phyloP scores from a whole-genome alignment of 1,284 basidiomycete genomes.

The Sutorius eximius region DNA sequence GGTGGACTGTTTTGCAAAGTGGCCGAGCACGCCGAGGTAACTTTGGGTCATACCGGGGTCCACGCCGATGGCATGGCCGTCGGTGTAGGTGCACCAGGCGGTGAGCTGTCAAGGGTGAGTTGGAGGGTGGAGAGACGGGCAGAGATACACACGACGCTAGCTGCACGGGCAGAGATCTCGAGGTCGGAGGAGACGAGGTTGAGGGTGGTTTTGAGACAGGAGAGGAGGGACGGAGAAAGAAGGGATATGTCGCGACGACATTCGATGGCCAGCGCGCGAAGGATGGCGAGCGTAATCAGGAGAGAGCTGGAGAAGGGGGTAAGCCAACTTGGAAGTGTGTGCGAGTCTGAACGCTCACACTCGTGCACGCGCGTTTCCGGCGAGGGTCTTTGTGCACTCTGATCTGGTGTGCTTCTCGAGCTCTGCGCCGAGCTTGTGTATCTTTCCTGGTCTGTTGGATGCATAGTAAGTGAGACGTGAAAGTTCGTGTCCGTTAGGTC shows the following conservation, averaged over 20 bases:
- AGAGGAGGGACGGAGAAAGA: slow-evolving; percentile 77
- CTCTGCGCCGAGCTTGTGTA: slow-evolving; percentile 82
- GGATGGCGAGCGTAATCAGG: slow-evolving; percentile 84
- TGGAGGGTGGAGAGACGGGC: neutral
- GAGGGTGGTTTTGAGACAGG: slow-evolving; percentile 71
- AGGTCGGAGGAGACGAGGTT: slow-evolving; percentile 68
- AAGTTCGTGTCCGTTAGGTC: slow-evolving; percentile 87
- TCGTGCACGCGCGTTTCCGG: slow-evolving; percentile 74
- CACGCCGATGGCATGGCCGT: slow-evolving; percentile 78
- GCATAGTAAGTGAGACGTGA: slow-evolving; percentile 93
- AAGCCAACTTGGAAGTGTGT: neutral
- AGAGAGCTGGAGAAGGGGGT: slow-evolving; percentile 57
- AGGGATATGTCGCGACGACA: slow-evolving; percentile 86
- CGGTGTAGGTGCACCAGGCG: slow-evolving; percentile 90
- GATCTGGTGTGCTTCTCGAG: slow-evolving; percentile 75
- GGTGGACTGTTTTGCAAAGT: slow-evolving; percentile 67
- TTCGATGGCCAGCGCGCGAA: slow-evolving; percentile 85
- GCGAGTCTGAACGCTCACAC: slow-evolving; percentile 56
- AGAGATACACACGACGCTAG: slow-evolving; percentile 66
- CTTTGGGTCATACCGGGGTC: slow-evolving; percentile 70
- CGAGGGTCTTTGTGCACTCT: slow-evolving; percentile 69
- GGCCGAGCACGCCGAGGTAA: slow-evolving; percentile 69
- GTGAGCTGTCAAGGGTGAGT: slow-evolving; percentile 60
- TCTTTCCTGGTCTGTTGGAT: slow-evolving; percentile 85
- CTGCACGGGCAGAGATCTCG: slow-evolving; percentile 82